Conservation (phyloP, 352 stramenopile genomes). For the Blastocystis sp. region DNA sequence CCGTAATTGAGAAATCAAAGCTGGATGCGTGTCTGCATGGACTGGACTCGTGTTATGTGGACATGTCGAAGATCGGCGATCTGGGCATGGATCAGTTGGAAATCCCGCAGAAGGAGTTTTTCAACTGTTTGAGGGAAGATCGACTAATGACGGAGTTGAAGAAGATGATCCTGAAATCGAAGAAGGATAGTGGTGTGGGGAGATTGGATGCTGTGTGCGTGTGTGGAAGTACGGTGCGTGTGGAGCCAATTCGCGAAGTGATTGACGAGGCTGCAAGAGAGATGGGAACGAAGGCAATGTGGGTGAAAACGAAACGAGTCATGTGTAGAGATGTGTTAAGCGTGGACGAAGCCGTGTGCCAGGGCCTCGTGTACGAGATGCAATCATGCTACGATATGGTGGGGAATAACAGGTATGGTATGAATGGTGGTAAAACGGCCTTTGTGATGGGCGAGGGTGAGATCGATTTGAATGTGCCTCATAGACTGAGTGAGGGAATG, state of each 20-base stretch:
- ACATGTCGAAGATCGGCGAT: neutral
- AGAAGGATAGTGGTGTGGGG: neutral
- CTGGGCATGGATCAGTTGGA: neutral
- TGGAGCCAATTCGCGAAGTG: neutral
- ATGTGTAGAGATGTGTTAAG: neutral
- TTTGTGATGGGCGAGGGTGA: too few species aligned
- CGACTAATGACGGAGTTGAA: neutral
- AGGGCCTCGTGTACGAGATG: neutral
- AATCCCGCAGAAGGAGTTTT: neutral
- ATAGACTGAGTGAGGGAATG: neutral
- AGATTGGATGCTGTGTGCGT: neutral
- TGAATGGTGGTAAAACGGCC: too few species aligned
- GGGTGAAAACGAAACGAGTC: neutral
- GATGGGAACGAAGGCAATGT: neutral
- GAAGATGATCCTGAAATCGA: neutral
- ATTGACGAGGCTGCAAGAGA: neutral
- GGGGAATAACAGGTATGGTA: too few species aligned
- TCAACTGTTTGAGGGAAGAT: neutral
- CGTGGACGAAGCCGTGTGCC: neutral
- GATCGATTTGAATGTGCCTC: too few species aligned
- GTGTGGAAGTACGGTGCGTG: neutral
- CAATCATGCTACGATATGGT: neutral
- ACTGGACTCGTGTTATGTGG: neutral
- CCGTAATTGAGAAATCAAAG: slow-evolving; percentile 1
- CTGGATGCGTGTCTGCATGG: slow-evolving; percentile 5